phyloP scores from a whole-genome alignment of 345 rosid genomes.

The Pugionium cornutum region DNA sequence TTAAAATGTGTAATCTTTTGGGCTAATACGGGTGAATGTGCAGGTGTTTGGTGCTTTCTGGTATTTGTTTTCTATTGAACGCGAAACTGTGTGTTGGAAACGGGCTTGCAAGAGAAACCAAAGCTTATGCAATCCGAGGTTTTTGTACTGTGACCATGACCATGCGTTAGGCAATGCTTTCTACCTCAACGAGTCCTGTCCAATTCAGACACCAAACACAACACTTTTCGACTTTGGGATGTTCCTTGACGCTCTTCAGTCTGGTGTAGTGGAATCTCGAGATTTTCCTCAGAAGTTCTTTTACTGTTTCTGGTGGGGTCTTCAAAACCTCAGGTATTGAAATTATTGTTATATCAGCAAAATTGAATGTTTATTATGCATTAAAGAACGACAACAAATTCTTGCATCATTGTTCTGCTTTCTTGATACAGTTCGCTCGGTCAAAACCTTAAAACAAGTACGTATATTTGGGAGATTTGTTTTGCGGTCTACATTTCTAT shows the following conservation, averaged over 20 bases:
- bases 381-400: too few relatives aligned
- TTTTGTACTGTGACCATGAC: constrained; percentile 50
- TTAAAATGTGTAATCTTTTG: not conserved
- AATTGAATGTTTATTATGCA: too few relatives aligned
- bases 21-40: not conserved
- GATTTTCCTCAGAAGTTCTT: constrained; percentile 63
- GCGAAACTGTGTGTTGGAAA: constrained; percentile 72
- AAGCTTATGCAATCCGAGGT: not conserved
- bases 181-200: constrained; percentile 45
- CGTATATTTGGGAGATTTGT: constrained; percentile 64
- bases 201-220: constrained; percentile 49
- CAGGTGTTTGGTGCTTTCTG: constrained; percentile 82
- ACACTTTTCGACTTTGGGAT: constrained; percentile 64
- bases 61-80: constrained; percentile 75
- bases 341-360: too few relatives aligned
- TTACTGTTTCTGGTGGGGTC: constrained; percentile 45
- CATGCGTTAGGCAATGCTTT: not conserved
- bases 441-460: constrained; percentile 73
- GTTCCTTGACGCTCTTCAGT: constrained; percentile 52
- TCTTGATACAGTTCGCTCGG: constrained; percentile 44
- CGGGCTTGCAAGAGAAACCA: constrained; percentile 46
- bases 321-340: constrained; percentile 42
- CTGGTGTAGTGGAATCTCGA: constrained; percentile 55
- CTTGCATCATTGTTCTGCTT: not conserved
- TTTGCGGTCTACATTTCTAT: constrained; percentile 69